Base-by-base conservation (phyloP, 768 basidiomycete species). In the Panellus pusillus region DNA sequence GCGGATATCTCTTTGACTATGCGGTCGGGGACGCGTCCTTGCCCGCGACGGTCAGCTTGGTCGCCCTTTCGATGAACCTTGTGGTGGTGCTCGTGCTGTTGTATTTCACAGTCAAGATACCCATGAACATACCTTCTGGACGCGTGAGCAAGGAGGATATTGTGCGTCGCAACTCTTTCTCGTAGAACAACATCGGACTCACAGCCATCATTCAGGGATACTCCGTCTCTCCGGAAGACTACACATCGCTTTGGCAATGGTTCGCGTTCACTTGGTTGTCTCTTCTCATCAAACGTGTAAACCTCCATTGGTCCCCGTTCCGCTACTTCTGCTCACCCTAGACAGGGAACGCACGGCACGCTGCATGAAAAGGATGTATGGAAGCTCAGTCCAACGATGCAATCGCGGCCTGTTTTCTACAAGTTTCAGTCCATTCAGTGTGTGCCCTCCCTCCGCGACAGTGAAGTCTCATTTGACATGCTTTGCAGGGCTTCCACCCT, bases 281-380 rank as follows among this genome's bases (percentile, higher is more conserved):
- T 14, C 32, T 7, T 9, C 32, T 35, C 32, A 35, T 35, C 7
- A 35, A 14, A 35, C 32, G 32, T 14, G 32, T 35, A 9, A 35
- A 14, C 19, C 9, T 17, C 1, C 5, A 17, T 35, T 19, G 15
- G 35, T 14, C 5, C 12, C 24, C 6, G 24, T 2, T 24, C 24
- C 20, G 9, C 1, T 29, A 18, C 29, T 9, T 13, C 9, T 5
- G 6, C 29, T 39, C 20, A 18, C 36, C 19, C 6, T 27, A 6
- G 9, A 17, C 48, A 77, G 74, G 82, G 82, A 18, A 67, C 74
- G 41, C 55, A 71, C 51, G 73, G 71, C 2, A 88, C 84, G 1
- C 73, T 92, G 38, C 77, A 83, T 37, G 88, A 91, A 63, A 70
- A 75, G 1, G 88, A 91, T 51, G 81, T 92, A 1, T 90, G 87